phyloP scores from a whole-genome alignment of 1,284 basidiomycete species.

The Cutaneotrichosporon arboriforme region DNA sequence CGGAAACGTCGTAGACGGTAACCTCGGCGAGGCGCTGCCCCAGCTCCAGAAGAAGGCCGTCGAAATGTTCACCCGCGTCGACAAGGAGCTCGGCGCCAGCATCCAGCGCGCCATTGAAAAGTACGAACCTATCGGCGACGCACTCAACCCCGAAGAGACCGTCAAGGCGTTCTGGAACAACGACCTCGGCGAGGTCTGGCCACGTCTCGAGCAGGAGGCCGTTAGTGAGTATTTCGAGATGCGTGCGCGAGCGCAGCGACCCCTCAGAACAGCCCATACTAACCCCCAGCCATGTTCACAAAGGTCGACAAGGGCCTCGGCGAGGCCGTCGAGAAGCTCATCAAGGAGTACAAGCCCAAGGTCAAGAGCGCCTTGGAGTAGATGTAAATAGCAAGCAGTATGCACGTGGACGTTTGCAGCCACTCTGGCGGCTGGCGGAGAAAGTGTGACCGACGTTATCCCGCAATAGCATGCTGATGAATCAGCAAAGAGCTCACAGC shows the following conservation, averaged over 20 bases:
- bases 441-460: too few relatives aligned
- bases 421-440: too few relatives aligned
- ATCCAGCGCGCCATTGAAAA: neutral
- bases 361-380: neutral
- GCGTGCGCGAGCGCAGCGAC: too few relatives aligned
- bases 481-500: too few relatives aligned
- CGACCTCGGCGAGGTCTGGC: too few relatives aligned
- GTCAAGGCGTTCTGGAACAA: too few relatives aligned
- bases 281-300: slow-evolving; percentile 7
- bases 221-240: too few relatives aligned
- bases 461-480: too few relatives aligned
- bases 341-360: neutral
- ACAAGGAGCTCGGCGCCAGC: neutral
- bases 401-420: too few relatives aligned
- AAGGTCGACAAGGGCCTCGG: slow-evolving; percentile 6
- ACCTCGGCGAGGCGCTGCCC: slow-evolving; percentile 1
- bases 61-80: neutral
- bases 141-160: too few relatives aligned
- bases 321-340: neutral
- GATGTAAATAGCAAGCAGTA: neutral
- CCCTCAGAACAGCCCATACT: too few relatives aligned
- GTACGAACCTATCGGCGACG: neutral
- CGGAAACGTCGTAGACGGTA: slow-evolving; percentile 4
- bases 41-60: slow-evolving; percentile 1
- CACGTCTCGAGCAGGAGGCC: too few relatives aligned